These are phyloP conservation scores for Brassica nigra DNA, from an alignment of 345 rosid species.

Conservation along the genomic window DNA sequence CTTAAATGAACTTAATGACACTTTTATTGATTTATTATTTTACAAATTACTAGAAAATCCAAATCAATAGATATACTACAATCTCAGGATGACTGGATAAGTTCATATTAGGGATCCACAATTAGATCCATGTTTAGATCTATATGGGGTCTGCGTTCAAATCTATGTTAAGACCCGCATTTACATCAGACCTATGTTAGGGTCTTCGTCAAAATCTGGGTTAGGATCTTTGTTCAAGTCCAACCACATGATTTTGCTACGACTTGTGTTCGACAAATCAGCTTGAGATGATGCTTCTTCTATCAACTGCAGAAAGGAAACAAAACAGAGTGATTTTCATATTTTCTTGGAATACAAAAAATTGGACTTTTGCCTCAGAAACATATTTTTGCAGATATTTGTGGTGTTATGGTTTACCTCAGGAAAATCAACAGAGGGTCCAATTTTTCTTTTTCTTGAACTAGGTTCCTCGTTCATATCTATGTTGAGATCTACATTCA, in stretches of 20 bases:
- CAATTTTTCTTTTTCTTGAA: neutral
- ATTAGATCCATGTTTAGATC: neutral
- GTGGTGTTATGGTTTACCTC: neutral
- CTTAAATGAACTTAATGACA: neutral
- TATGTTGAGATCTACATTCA: neutral
- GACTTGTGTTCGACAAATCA: neutral
- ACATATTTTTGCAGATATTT: neutral
- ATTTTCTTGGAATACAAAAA: neutral
- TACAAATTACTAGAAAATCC: neutral
- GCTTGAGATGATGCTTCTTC: slow-evolving; percentile 10
- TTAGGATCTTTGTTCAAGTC: slow-evolving; percentile 15
- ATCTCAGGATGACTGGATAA: neutral
- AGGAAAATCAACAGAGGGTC: neutral
- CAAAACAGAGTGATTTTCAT: neutral
- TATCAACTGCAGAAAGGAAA: neutral
- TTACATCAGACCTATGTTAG: neutral
- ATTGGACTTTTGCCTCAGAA: neutral
- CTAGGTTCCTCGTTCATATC: neutral
- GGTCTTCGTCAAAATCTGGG: neutral
- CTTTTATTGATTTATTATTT: neutral
- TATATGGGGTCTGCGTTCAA: neutral
- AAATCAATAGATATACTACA: neutral
- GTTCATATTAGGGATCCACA: neutral
- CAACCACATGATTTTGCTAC: neutral
- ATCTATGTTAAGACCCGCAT: neutral